Conservation (phyloP, 2,329 filamentous ascomycete species). For the Nothopassalora personata region DNA sequence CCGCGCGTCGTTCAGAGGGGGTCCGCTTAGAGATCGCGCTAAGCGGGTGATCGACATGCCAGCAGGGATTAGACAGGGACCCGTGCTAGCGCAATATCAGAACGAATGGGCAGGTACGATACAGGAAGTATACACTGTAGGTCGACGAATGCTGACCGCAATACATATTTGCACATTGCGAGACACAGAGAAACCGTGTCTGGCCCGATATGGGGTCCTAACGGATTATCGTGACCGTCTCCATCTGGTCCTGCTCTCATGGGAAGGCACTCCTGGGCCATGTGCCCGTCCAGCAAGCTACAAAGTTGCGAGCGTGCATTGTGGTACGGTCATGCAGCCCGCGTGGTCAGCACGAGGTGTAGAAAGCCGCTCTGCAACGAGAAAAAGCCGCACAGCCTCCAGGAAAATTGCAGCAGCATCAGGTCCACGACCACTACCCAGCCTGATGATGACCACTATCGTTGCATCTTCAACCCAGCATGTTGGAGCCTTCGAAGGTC, state of each 20-base stretch:
- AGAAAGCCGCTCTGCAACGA: not conserved
- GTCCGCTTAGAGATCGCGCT: not conserved
- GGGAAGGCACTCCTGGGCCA: not conserved
- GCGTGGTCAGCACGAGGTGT: not conserved
- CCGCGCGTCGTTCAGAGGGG: not conserved
- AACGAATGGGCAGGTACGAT: not conserved
- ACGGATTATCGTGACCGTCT: not conserved
- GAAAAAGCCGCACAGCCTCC: not conserved
- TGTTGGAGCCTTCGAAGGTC: not conserved
- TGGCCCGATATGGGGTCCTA: conserved; percentile 4
- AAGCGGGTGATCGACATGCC: not conserved
- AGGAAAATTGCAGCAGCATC: not conserved
- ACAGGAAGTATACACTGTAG: not conserved
- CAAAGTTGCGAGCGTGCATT: not conserved
- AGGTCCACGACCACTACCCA: not conserved
- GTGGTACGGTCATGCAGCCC: not conserved
- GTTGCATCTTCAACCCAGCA: not conserved
- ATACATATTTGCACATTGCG: not conserved
- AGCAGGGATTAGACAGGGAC: not conserved
- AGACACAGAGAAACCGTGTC: not conserved
- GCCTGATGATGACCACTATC: not conserved
- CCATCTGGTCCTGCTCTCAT: not conserved
- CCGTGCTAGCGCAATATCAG: not conserved
- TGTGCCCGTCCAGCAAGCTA: not conserved
- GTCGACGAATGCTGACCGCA: not conserved